Evolutionary conservation across 75 land plant species (phyloP).

Genomic region (Chamaecyparis obtusa): DNA sequence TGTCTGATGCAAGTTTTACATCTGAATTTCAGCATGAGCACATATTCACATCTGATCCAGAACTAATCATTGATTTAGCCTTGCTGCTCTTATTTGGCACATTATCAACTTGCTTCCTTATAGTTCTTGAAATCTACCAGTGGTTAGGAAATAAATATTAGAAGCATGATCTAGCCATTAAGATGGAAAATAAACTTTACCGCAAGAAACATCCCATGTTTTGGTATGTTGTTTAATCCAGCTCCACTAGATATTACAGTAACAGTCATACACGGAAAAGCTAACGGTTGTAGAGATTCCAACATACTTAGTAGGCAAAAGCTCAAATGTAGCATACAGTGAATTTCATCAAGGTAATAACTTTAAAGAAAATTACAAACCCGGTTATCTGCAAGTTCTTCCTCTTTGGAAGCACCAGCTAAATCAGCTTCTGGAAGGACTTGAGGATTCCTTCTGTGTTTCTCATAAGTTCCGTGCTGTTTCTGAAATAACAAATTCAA

Average conservation of each 20-base stretch:
- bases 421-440: not conserved
- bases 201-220: not conserved
- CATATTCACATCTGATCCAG: not conserved
- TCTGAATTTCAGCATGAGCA: not conserved
- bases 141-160: not conserved
- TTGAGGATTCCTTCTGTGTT: not conserved
- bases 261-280: not conserved
- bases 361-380: not conserved
- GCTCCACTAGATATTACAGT: not conserved
- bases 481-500: not conserved
- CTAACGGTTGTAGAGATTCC: not conserved
- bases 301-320: not conserved
- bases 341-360: not conserved
- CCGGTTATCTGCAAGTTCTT: not conserved
- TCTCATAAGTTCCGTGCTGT: not conserved
- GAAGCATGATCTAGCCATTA: not conserved
- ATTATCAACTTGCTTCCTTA: not conserved
- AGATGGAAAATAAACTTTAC: not conserved
- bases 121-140: not conserved
- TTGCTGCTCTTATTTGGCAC: not conserved
- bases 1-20: not conserved
- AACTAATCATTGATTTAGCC: not conserved
- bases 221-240: not conserved
- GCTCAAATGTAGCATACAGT: not conserved
- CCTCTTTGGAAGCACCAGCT: not conserved